Evolutionary conservation across 1,284 basidiomycete genomes (phyloP).

Genomic region (Agaricales sp.): DNA sequence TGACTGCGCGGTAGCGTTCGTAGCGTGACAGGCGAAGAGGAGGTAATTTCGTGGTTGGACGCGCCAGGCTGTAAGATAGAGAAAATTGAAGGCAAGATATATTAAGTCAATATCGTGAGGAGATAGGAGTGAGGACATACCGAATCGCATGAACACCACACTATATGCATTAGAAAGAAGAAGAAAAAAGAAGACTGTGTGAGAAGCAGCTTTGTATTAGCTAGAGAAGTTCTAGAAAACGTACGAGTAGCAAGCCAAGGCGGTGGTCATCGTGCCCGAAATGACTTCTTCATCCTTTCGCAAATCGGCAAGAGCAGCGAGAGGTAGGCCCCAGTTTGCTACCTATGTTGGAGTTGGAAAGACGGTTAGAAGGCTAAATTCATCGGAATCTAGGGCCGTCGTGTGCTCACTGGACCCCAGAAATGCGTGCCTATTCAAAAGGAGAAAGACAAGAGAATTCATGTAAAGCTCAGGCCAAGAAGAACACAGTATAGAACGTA

Average conservation of each 20-base stretch:
- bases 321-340: conserved; percentile 94
- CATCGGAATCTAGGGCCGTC: too few relatives aligned
- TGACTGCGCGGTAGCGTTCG: conserved; percentile 81
- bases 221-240: too few relatives aligned
- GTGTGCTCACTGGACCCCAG: conserved; percentile 84
- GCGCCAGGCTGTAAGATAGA: conserved; percentile 62
- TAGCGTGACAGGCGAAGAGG: conserved; percentile 86
- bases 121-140: conserved; percentile 28
- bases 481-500: conserved; percentile 28
- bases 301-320: conserved; percentile 86
- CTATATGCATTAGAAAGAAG: conserved; percentile 28
- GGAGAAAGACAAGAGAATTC: conserved; percentile 9
- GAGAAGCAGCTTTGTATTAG: conserved; percentile 2
- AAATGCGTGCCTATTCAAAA: conserved; percentile 75
- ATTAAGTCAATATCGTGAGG: too few relatives aligned
- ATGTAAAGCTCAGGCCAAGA: not conserved
- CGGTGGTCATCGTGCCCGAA: conserved; percentile 90
- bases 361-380: too few relatives aligned
- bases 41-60: conserved; percentile 94
- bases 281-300: conserved; percentile 92
- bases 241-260: conserved; percentile 85
- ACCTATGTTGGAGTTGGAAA: too few relatives aligned
- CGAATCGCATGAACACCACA: conserved; percentile 92
- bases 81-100: too few relatives aligned
- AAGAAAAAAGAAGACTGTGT: conserved; percentile 7